A percentile compares a stretch with the other conserved stretches of the same genome.
Evolutionary conservation across 1,284 basidiomycete genomes (phyloP).

Genomic region (Ustanciosporium gigantosporum): DNA sequence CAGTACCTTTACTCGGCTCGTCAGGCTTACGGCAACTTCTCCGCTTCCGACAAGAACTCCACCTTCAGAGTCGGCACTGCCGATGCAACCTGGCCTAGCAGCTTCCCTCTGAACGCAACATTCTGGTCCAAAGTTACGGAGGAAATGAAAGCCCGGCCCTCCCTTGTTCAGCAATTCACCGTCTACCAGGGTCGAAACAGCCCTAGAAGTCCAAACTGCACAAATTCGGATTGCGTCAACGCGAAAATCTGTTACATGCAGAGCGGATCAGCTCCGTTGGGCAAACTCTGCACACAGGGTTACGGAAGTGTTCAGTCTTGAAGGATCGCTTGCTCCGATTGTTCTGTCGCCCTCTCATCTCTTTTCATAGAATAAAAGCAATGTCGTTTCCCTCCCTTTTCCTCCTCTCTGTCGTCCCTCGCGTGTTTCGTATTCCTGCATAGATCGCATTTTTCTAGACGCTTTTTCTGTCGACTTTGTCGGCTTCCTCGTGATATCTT

Average conservation of each 20-base stretch:
- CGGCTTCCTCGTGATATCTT: too few relatives aligned
- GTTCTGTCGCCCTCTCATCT: too few relatives aligned
- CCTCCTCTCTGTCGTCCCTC: too few relatives aligned
- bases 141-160: conserved; percentile 69
- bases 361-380: too few relatives aligned
- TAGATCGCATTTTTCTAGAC: not conserved
- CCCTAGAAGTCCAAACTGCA: conserved; percentile 67
- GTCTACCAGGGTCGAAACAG: conserved; percentile 74
- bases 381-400: not conserved
- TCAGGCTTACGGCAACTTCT: conserved; percentile 69
- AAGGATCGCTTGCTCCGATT: too few relatives aligned
- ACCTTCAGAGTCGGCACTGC: conserved; percentile 3
- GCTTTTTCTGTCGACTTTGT: too few relatives aligned
- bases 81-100: conserved; percentile 66
- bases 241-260: conserved; percentile 81
- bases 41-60: conserved; percentile 33
- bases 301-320: conserved; percentile 71
- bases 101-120: conserved; percentile 77
- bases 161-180: conserved; percentile 72
- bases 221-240: conserved; percentile 66
- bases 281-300: conserved; percentile 68
- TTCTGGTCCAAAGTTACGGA: conserved; percentile 83
- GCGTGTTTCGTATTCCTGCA: too few relatives aligned
- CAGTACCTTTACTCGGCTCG: conserved; percentile 75
- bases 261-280: conserved; percentile 69